Percentiles rank a stretch among this genome's conserved stretches.
These are phyloP conservation scores for Galium porrigens DNA, from an alignment of 305 asterid genomes.

Conservation along the genomic window DNA sequence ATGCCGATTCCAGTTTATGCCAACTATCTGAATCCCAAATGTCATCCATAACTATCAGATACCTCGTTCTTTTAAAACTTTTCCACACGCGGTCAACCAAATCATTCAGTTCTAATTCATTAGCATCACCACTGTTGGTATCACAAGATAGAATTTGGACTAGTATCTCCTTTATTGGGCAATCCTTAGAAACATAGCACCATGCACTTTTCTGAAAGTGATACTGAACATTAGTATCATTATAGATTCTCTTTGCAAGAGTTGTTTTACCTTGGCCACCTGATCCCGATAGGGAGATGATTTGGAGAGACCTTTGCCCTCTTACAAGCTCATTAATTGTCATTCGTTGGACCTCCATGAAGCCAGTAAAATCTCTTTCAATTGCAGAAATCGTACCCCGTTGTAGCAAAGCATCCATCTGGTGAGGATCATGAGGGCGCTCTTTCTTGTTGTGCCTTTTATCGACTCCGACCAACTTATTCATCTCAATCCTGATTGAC, in stretches of 20 bases:
- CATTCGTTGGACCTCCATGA: background rate
- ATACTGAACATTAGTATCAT: background rate
- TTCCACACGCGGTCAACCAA: background rate
- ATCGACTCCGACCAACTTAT: no score
- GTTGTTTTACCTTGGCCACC: background rate
- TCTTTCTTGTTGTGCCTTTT: no score
- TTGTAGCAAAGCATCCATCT: background rate
- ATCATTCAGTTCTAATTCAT: background rate
- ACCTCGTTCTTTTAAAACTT: background rate
- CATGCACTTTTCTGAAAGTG: background rate
- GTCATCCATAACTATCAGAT: slow-evolving; percentile 11
- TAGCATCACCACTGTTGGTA: background rate
- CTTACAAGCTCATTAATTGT: background rate
- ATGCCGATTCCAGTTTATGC: background rate
- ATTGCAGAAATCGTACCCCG: background rate
- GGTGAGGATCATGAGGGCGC: accelerated
- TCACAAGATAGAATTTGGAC: background rate
- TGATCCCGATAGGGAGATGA: background rate
- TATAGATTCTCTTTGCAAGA: background rate
- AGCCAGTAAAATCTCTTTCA: background rate
- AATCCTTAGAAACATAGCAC: background rate
- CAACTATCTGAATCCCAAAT: slow-evolving; percentile 2
- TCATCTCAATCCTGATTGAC: background rate
- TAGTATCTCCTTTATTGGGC: background rate
- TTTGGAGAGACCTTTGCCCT: no score